These are phyloP conservation scores for Starmera stellimalicola DNA, from an alignment of 1,139 yeast genomes.

Conservation along the genomic window DNA sequence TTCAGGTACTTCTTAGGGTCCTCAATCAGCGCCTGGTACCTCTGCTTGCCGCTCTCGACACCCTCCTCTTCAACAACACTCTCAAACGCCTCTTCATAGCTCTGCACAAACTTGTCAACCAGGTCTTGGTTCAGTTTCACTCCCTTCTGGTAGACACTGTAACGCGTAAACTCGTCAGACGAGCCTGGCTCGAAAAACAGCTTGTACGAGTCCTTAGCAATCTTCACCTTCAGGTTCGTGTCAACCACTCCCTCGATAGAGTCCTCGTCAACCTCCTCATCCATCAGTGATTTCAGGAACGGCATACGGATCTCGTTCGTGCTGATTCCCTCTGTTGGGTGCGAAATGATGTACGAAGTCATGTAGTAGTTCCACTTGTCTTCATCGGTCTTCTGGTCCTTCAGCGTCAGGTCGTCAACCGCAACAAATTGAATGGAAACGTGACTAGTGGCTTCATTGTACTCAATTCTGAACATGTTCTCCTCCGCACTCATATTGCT, in stretches of 20 bases:
- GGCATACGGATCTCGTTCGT: slow-evolving; percentile 69
- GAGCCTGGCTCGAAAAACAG: slow-evolving; percentile 78
- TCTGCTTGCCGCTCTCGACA: slow-evolving; percentile 20
- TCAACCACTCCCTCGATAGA: slow-evolving; percentile 52
- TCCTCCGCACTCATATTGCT: slow-evolving; percentile 76
- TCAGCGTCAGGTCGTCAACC: slow-evolving; percentile 77
- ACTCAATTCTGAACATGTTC: slow-evolving; percentile 83
- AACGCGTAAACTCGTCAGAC: slow-evolving; percentile 68
- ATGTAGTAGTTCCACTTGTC: slow-evolving; percentile 89
- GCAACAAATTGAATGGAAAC: slow-evolving; percentile 82
- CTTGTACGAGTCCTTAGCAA: slow-evolving; percentile 72
- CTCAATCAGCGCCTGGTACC: slow-evolving; percentile 21
- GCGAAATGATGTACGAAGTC: slow-evolving; percentile 87
- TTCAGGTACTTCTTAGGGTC: slow-evolving; percentile 16
- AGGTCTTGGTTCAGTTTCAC: slow-evolving; percentile 7
- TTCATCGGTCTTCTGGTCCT: slow-evolving; percentile 64
- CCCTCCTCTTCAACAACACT: slow-evolving; percentile 25
- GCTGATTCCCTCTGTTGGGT: slow-evolving; percentile 96
- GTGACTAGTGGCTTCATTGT: slow-evolving; percentile 40
- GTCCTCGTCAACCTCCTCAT: slow-evolving; percentile 32
- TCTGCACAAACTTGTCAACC: slow-evolving; percentile 15
- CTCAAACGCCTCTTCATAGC: slow-evolving; percentile 21
- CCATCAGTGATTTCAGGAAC: slow-evolving; percentile 55
- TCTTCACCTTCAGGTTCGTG: slow-evolving; percentile 72
- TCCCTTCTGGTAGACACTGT: slow-evolving; percentile 29